Evolutionary conservation across 2,329 filamentous ascomycete genomes (phyloP), one percentile per base, ranked within the genome.

Genomic region (Xylariaceae sp.): DNA sequence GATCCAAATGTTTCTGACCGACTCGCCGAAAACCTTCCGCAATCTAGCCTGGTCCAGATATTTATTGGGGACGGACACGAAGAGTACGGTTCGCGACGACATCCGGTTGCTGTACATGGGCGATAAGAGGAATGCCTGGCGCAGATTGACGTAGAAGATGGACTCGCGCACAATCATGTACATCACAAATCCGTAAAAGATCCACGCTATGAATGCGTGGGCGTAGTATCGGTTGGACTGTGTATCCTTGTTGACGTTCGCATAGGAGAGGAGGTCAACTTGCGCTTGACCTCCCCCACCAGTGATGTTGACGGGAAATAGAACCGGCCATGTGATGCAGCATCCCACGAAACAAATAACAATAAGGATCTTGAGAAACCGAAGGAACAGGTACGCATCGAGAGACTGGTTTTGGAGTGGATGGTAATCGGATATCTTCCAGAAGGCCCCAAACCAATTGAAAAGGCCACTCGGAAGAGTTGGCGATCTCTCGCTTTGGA

Each of bases 71-170:
- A 96, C 90, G 2, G 89, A 87, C 2, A 90, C 87, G 70, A 96
- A 91, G 12, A 99, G 83, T 1, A 97, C 88, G 1, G 92, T 96
- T 50, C 90, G 85, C 2, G 92, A 92, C 1, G 92, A 96, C 43
- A 96, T 84, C 53, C 92, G 88, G 65, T 86, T 87, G 49, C 90
- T 81, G 68, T 95, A 95, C 45, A 88, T 77, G 10, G 91, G 90
- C 10, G 90, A 92, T 51, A 95, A 81, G 39, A 95, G 82, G 72
- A 95, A 96, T 0, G 92, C 92, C 72, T 97, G 92, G 59, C 92
- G 88, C 48, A 97, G 74, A 66, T 95, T 95, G 75, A 96, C 87
- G 72, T 89, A 95, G 79, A 86, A 96, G 63, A 97, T 87, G 67
- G 84, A 86, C 71, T 97, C 92, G 54, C 92, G 83, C 52, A 91